Evolutionary conservation across 2,329 filamentous ascomycete species (phyloP).

Genomic region (Ophiosphaerella korrae): DNA sequence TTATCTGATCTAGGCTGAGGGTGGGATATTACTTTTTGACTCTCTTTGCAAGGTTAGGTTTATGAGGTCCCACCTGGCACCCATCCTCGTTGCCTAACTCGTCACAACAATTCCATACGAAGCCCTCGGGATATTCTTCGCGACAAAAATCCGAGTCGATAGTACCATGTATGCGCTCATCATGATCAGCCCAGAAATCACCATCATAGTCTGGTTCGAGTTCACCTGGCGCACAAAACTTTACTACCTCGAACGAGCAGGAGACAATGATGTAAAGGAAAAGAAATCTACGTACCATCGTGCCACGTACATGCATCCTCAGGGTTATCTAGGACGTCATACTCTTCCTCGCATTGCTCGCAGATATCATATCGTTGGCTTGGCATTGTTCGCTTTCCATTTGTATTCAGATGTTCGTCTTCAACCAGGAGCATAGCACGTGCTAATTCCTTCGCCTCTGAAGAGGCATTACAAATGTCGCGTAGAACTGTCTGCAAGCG

Average conservation of each 20-base stretch:
- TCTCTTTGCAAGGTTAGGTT: no score
- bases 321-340: constrained; percentile 17
- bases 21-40: no score
- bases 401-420: no score
- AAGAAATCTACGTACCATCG: constrained; percentile 8
- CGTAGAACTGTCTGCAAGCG: no score
- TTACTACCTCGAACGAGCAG: not conserved
- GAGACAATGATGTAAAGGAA: not conserved
- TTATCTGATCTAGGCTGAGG: no score
- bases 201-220: not conserved
- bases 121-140: constrained; percentile 6
- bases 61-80: not conserved
- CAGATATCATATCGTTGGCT: constrained; percentile 11
- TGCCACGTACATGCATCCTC: constrained; percentile 21
- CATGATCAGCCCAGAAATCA: constrained; percentile 5
- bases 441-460: no score
- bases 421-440: no score
- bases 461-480: no score
- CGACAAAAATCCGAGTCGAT: not conserved
- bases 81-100: not conserved
- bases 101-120: constrained; percentile 8
- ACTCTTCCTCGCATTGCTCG: constrained; percentile 21
- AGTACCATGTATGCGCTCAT: not conserved
- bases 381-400: not conserved
- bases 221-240: not conserved